Base-by-base conservation (phyloP, 345 rosid genomes). In the Eucalyptus melliodora region DNA sequence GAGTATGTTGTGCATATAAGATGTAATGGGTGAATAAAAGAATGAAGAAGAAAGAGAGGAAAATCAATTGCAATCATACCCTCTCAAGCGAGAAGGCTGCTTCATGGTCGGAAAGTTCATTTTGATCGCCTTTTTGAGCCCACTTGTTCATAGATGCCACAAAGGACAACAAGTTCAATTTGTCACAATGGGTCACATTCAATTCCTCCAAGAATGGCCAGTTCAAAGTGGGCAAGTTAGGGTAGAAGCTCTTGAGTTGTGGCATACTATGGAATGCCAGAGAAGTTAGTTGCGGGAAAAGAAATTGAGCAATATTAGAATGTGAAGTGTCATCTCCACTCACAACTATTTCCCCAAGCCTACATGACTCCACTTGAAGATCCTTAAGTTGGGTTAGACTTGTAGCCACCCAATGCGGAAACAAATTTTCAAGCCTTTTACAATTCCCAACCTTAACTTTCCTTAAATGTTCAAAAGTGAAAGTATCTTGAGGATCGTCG, bases 91-190 rank as follows among this genome's bases (percentile, higher is more conserved):
- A 2, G 0, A 62, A 62, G 34, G 13, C 5, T 30, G 17, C 69
- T 62, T 62, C 69, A 30, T 27, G 34, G 3, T 30, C 0, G 0
- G 9, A 30, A 62, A 6, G 34, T 3, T 30, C 1, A 2, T 30
- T 17, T 0, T 27, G 9, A 62, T 62, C 1, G 0, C 6, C 69
- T 62, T 3, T 62, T 0, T 6, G 17, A 62, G 69, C 8, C 16
- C 69, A 6, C 5, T 62, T 62, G 5, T 62, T 62, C 34, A 62
- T 62, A 17, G 0, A 30, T 27, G 34, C 3, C 14, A 30, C 0
- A 3, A 16, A 30, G 3, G 2, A 30, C 0, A n/a, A n/a, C n/a
- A 2, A 13, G 0, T 30, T 14, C 9, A 30, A 0, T 62, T 30
- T 30, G 69, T 62, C 69, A 30, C 17, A 62, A 5, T 62, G 69